These are phyloP conservation scores for Serendipita sp. DNA, from an alignment of 768 basidiomycete genomes.

Conservation along the genomic window DNA sequence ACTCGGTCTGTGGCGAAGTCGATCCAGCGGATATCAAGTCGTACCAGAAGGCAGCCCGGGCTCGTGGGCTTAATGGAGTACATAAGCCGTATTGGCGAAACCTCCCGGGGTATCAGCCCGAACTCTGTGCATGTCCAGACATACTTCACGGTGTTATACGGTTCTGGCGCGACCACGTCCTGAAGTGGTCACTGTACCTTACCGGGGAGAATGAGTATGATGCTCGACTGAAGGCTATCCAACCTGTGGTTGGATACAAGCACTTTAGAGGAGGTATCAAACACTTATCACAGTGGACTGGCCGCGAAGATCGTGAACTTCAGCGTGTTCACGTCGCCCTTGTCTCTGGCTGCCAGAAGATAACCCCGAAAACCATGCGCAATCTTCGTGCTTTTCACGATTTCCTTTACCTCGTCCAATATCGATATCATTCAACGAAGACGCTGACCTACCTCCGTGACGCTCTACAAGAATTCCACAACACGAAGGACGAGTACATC, in stretches of 20 bases:
- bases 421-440: background rate
- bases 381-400: constrained; percentile 23
- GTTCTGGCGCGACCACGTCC: constrained; percentile 20
- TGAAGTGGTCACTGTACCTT: constrained; percentile 22
- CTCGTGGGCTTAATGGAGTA: background rate
- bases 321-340: constrained; percentile 21
- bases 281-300: constrained; percentile 26
- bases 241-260: constrained; percentile 19
- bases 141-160: too few species aligned
- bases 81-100: constrained; percentile 19
- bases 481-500: constrained; percentile 22
- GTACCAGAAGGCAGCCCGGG: background rate
- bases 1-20: background rate
- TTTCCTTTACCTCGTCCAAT: constrained; percentile 23
- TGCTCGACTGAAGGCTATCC: constrained; percentile 23
- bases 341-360: constrained; percentile 19
- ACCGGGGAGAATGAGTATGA: constrained; percentile 21
- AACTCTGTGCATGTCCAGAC: too few species aligned
- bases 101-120: background rate
- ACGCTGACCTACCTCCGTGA: constrained; percentile 12
- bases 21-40: background rate
- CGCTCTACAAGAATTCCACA: constrained; percentile 21
- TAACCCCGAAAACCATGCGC: constrained; percentile 17
- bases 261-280: constrained; percentile 26
- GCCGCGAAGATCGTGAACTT: constrained; percentile 23